These are phyloP conservation scores for Euryodendron excelsum DNA, from an alignment of 148 eudicot genomes.

Conservation along the genomic window DNA sequence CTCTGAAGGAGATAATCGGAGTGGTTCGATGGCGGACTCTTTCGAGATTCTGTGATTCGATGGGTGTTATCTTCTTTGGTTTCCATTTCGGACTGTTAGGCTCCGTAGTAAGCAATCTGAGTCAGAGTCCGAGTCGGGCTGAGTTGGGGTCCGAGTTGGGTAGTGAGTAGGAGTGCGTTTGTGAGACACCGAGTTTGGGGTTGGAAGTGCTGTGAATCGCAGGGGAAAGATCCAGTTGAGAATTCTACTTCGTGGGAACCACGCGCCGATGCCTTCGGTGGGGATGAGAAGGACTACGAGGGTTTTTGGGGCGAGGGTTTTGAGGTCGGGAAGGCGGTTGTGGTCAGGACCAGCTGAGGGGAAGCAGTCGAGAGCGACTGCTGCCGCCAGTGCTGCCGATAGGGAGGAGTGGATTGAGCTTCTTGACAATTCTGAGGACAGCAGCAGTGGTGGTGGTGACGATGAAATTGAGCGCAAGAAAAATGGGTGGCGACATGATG, in stretches of 20 bases:
- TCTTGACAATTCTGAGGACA: slow-evolving; percentile 22
- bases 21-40: not conserved
- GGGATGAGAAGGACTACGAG: slow-evolving; percentile 84
- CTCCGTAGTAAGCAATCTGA: not conserved
- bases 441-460: not conserved
- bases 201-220: not conserved
- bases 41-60: not conserved
- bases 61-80: too few relatives aligned
- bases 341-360: slow-evolving; percentile 39
- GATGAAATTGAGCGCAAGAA: not conserved
- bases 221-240: not conserved
- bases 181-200: slow-evolving; percentile 8
- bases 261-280: slow-evolving; percentile 73
- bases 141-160: too few relatives aligned
- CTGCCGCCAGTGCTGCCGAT: not conserved
- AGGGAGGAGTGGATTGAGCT: slow-evolving; percentile 46
- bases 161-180: not conserved
- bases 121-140: too few relatives aligned
- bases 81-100: too few relatives aligned
- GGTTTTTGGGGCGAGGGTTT: slow-evolving; percentile 72
- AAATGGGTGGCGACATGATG: slow-evolving; percentile 16
- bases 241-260: not conserved
- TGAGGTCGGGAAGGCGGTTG: slow-evolving; percentile 75
- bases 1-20: not conserved
- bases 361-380: slow-evolving; percentile 25